A percentile compares a stretch with the other conserved stretches of the same genome.
Conservation (phyloP, 768 basidiomycete genomes). For the Coprinopsis sp. region DNA sequence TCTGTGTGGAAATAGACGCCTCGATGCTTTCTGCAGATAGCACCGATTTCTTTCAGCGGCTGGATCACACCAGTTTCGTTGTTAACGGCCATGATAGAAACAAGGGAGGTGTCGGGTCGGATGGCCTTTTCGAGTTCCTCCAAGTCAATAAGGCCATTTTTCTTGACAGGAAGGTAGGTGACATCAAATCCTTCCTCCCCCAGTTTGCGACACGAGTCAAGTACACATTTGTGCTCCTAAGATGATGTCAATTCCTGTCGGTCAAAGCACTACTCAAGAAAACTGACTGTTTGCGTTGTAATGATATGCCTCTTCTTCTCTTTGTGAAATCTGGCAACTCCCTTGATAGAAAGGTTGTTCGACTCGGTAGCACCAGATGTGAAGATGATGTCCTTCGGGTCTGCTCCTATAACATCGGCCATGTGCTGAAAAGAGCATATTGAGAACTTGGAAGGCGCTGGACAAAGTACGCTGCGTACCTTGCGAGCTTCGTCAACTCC, state of each 20-base stretch:
- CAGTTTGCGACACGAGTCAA: conserved; percentile 95
- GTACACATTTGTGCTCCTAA: conserved; percentile 98
- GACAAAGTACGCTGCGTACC: conserved; percentile 32
- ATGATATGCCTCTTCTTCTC: conserved; percentile 92
- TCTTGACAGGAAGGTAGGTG: conserved; percentile 92
- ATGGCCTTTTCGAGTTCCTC: conserved; percentile 81
- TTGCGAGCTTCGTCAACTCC: conserved; percentile 91
- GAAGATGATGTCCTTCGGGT: conserved; percentile 93
- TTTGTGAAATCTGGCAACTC: conserved; percentile 91
- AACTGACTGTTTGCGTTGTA: conserved; percentile 84
- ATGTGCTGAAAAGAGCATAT: conserved; percentile 52
- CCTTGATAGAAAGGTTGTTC: conserved; percentile 97
- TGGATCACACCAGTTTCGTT: conserved; percentile 99
- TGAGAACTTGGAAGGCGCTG: conserved; percentile 1
- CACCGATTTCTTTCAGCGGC: conserved; percentile 92
- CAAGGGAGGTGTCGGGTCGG: conserved; percentile 87
- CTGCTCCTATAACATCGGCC: conserved; percentile 90
- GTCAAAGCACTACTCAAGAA: neutral
- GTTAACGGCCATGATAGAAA: conserved; percentile 98
- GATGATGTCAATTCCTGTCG: neutral
- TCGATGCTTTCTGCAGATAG: conserved; percentile 77
- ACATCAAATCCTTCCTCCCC: conserved; percentile 96
- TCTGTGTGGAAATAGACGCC: conserved; percentile 96
- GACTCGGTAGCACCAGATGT: conserved; percentile 98
- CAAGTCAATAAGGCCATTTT: conserved; percentile 78